Percentiles rank a stretch among this genome's conserved stretches.
phyloP scores from a whole-genome alignment of 2,329 filamentous ascomycete species.

The Cryphonectria carpinicola region DNA sequence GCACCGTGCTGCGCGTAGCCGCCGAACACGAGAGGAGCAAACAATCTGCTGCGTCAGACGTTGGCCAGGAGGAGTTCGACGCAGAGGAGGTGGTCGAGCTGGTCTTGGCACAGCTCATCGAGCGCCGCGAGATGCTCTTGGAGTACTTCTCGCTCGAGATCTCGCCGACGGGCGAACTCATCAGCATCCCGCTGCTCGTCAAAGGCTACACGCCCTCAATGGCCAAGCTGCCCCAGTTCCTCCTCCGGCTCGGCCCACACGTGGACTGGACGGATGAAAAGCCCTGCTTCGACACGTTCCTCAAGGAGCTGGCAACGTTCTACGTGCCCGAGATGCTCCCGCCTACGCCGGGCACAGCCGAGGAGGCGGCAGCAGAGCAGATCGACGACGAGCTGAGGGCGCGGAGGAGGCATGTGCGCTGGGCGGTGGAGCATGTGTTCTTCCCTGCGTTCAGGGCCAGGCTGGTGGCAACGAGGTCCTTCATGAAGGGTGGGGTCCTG shows the following conservation, averaged over 20 bases:
- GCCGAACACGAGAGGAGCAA: conserved; percentile 68
- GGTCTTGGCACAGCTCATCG: conserved; percentile 71
- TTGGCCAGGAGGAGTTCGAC: conserved; percentile 66
- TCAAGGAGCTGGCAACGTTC: conserved; percentile 86
- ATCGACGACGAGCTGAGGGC: conserved; percentile 57
- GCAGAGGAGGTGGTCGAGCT: conserved; percentile 67
- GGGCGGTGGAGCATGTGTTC: conserved; percentile 80
- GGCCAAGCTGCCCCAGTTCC: conserved; percentile 84
- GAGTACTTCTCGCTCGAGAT: conserved; percentile 94
- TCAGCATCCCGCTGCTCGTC: conserved; percentile 79
- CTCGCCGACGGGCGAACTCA: conserved; percentile 74
- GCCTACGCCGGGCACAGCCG: conserved; percentile 41
- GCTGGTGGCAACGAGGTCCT: conserved; percentile 76
- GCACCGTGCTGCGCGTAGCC: conserved; percentile 72
- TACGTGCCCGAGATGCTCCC: conserved; percentile 89
- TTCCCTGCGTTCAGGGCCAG: conserved; percentile 88
- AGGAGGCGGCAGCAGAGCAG: conserved; percentile 39
- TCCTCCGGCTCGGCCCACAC: conserved; percentile 84
- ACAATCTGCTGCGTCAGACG: conserved; percentile 36
- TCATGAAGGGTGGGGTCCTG: conserved; percentile 75
- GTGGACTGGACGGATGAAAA: conserved; percentile 88
- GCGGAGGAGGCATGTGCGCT: conserved; percentile 70
- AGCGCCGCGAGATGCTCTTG: conserved; percentile 79
- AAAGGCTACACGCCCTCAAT: conserved; percentile 88
- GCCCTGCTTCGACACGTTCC: conserved; percentile 79